Evolutionary conservation across 495 filamentous ascomycete species (phyloP).

Genomic region (Aspergillus funiculosus): DNA sequence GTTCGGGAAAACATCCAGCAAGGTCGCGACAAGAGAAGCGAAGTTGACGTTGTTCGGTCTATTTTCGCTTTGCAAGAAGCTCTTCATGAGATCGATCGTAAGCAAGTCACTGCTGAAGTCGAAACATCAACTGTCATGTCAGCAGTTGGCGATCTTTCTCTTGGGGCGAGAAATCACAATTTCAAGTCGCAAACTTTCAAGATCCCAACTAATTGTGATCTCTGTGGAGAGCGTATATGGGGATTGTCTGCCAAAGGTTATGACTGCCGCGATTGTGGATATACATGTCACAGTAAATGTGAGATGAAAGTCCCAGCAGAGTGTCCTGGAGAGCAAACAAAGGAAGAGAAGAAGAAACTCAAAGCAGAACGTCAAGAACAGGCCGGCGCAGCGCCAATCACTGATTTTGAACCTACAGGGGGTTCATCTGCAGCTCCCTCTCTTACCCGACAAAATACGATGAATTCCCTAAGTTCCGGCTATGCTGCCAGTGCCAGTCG

Average conservation of each 20-base stretch:
- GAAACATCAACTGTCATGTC: conserved; percentile 84
- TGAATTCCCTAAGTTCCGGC: conserved; percentile 87
- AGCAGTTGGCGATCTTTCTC: conserved; percentile 81
- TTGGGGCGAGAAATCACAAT: conserved; percentile 88
- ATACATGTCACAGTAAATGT: conserved; percentile 97
- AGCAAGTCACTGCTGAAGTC: conserved; percentile 79
- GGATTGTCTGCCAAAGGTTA: conserved; percentile 93
- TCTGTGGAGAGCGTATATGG: conserved; percentile 96
- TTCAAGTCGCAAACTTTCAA: conserved; percentile 98
- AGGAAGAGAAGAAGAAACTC: conserved; percentile 90
- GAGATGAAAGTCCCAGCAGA: conserved; percentile 97
- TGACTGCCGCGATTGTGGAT: conserved; percentile 91
- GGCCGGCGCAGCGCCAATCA: conserved; percentile 51
- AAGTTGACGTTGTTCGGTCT: conserved; percentile 68
- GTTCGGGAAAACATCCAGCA: conserved; percentile 68
- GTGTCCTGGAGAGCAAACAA: conserved; percentile 87
- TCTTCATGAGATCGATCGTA: conserved; percentile 79
- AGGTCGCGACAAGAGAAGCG: conserved; percentile 77
- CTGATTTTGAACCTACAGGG: conserved; percentile 35
- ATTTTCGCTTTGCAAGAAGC: conserved; percentile 77
- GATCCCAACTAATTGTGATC: conserved; percentile 95
- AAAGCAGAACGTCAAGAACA: conserved; percentile 77
- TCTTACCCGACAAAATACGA: conserved; percentile 78
- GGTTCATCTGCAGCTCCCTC: conserved; percentile 38
- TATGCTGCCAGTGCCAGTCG: conserved; percentile 75